Conservation (phyloP, 306 rosid genomes). For the Trichosanthes cucumerina region DNA sequence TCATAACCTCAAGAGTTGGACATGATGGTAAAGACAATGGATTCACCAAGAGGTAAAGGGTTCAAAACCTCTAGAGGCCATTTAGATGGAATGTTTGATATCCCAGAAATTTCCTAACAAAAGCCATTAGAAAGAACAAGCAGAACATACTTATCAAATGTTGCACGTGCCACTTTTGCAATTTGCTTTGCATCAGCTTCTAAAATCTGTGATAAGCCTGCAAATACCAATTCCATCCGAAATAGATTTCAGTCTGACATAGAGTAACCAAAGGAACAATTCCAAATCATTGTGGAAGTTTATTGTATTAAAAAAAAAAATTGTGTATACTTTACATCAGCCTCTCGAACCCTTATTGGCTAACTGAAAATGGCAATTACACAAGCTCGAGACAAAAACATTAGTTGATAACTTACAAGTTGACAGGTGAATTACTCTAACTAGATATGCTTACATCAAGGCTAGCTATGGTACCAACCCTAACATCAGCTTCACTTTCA, state of each 20-base stretch:
- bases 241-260: not conserved
- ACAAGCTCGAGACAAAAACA: not conserved
- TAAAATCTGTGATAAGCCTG: constrained; percentile 40
- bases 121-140: constrained; percentile 9
- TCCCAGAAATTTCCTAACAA: not conserved
- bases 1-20: not conserved
- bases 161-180: constrained; percentile 57
- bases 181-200: constrained; percentile 77
- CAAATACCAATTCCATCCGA: constrained; percentile 22
- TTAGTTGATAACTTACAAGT: not conserved
- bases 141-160: constrained; percentile 47
- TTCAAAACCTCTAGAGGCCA: not conserved
- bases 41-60: not conserved
- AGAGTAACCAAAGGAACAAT: not conserved
- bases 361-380: not conserved
- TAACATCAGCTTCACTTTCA: not conserved
- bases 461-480: not conserved
- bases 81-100: not conserved
- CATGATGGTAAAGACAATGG: not conserved
- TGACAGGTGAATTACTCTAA: not conserved
- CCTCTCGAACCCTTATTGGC: not conserved
- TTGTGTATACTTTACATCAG: not conserved
- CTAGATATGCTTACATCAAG: not conserved
- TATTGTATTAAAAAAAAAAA: not conserved
- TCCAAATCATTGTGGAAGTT: not conserved